Percentiles rank a stretch among this genome's conserved stretches.
phyloP scores from a whole-genome alignment of 257 asterid genomes.

The Eucommia ulmoides region DNA sequence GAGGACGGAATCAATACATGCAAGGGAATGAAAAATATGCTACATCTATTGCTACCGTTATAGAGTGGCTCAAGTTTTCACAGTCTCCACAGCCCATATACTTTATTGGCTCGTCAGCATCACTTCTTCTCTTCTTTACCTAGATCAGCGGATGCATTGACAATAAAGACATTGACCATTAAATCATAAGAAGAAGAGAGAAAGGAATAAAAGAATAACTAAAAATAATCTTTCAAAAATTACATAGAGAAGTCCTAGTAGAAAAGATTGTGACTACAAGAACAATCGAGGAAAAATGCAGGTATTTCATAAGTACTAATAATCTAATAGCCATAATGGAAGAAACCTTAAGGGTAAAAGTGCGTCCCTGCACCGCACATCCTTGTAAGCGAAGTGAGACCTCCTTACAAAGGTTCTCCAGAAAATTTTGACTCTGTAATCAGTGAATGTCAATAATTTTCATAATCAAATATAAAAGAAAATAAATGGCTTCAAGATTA shows the following conservation, averaged over 20 bases:
- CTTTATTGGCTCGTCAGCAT: conserved; percentile 85
- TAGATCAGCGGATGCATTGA: conserved; percentile 11
- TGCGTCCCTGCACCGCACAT: conserved; percentile 66
- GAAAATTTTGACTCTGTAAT: conserved; percentile 52
- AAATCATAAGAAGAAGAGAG: neutral
- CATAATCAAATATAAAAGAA: conserved; percentile 7
- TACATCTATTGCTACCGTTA: conserved; percentile 35
- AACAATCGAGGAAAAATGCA: too few species aligned
- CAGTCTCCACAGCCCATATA: conserved; percentile 94
- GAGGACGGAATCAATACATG: too few species aligned
- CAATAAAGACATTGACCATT: neutral
- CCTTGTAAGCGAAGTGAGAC: conserved; percentile 88
- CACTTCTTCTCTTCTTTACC: conserved; percentile 81
- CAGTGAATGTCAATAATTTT: conserved; percentile 14
- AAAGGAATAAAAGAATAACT: neutral
- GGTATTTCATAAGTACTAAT: too few species aligned
- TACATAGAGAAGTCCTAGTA: too few species aligned
- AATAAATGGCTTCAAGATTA: conserved; percentile 7
- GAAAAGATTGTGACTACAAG: too few species aligned
- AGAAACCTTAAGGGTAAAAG: conserved; percentile 90
- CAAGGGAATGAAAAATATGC: too few species aligned
- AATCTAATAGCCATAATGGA: too few species aligned
- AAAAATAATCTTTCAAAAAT: neutral
- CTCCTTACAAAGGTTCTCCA: conserved; percentile 67
- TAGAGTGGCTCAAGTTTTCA: conserved; percentile 82